A percentile compares a stretch with the other conserved stretches of the same genome.
These are phyloP conservation scores for Pontederia crassipes DNA, from an alignment of 176 grass and related monocot genomes.

Conservation along the genomic window DNA sequence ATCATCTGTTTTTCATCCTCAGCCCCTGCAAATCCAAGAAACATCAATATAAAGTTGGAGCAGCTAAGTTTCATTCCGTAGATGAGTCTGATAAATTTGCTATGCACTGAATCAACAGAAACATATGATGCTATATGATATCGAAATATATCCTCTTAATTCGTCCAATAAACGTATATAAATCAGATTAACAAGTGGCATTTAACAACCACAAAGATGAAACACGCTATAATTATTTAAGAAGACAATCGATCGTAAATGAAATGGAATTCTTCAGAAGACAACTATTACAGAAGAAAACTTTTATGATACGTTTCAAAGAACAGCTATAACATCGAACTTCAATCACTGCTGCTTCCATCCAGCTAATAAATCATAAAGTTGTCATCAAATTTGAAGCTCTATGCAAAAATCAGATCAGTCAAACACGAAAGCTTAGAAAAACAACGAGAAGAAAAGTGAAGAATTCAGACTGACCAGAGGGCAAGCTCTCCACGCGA, in stretches of 20 bases:
- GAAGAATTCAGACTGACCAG: slow-evolving; percentile 32
- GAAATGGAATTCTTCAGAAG: no score
- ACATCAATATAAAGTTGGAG: not conserved
- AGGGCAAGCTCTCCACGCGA: slow-evolving; percentile 46
- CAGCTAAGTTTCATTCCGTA: not conserved
- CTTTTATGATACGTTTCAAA: no score
- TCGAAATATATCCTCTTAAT: no score
- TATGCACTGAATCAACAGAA: not conserved
- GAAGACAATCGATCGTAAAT: no score
- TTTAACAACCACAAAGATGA: no score
- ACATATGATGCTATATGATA: not conserved
- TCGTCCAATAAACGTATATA: no score
- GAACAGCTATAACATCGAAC: no score
- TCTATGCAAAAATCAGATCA: slow-evolving; percentile 21
- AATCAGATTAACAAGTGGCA: no score
- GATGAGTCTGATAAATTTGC: not conserved
- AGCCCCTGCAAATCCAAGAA: slow-evolving; percentile 21
- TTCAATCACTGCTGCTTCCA: no score
- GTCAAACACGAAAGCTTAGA: not conserved
- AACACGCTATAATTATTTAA: no score
- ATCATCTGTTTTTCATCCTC: slow-evolving; percentile 25
- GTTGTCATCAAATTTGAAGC: not conserved
- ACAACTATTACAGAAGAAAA: no score
- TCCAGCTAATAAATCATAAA: no score
- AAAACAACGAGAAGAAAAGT: not conserved